Evolutionary conservation across 73 alveolate species (phyloP), one percentile per base, ranked within the genome.

Genomic region (Stentor coeruleus): DNA sequence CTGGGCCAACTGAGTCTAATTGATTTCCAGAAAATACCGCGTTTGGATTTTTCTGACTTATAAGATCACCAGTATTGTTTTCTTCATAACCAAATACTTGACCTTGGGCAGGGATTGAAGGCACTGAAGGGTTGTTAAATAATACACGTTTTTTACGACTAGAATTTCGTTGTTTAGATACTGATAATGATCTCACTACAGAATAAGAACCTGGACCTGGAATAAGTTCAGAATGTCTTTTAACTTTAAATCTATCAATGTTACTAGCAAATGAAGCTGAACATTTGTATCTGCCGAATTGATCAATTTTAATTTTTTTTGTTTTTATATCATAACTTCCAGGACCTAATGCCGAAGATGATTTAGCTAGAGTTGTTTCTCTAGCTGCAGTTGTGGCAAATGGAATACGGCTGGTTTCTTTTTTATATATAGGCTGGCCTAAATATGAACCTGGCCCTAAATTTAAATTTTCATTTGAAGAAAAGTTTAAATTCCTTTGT

Each of bases 1-100:
- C 83, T 26, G 83, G 83, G 72, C 83, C 83, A 6, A 75, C 66
- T n/a, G 83, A 39, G 72, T 75, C 83, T 31, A 14, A n/a, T 39
- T n/a, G 15, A 1, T 14, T 31, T 35, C 83, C 83, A 36, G 59
- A 26, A 38, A 37, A 33, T 36, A 75, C 58, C 38, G 33, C 15
- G 33, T 31, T 15, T 6, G 83, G 83, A 38, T 35, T 75, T 38
- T 75, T 75, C 38, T 75, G 59, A 31, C 26, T 36, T 14, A 75
- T 35, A 14, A 75, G 38, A 38, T 20, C 83, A 26, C 83, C 83
- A 14, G 83, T n/a, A 33, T 15, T 30, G 0, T 75, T 35, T 38
- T 75, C 83, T 14, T 75, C 83, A 35, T 75, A 75, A 1, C 83
- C 83, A 75, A 26, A 75, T 0, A 38, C 72, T 38, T 75, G 72